phyloP scores from a whole-genome alignment of 2,329 filamentous ascomycete genomes.

The Zasmidium cellare region DNA sequence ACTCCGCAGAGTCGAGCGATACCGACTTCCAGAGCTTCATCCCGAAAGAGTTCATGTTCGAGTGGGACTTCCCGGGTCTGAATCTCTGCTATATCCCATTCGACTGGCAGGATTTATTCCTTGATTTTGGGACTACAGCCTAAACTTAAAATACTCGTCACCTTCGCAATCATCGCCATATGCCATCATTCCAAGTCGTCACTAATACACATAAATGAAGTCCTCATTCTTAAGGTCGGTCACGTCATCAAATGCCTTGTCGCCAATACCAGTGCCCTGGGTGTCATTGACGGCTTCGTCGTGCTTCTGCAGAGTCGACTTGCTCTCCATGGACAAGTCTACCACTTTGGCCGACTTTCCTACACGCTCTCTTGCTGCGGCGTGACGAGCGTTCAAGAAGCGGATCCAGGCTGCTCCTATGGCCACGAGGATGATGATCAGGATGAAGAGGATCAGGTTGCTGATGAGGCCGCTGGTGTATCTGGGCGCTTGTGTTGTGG shows the following conservation, averaged over 20 bases:
- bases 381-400: conserved; percentile 57
- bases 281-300: conserved; percentile 31
- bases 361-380: conserved; percentile 53
- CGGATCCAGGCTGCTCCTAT: conserved; percentile 50
- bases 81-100: conserved; percentile 53
- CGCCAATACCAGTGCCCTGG: conserved; percentile 36
- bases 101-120: conserved; percentile 51
- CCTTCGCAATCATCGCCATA: too few relatives aligned
- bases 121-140: conserved; percentile 37
- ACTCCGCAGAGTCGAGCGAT: conserved; percentile 26
- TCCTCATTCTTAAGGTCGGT: conserved; percentile 65
- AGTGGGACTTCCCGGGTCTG: conserved; percentile 59
- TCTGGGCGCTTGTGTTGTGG: conserved; percentile 58
- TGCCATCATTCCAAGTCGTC: not conserved
- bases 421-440: conserved; percentile 56
- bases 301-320: conserved; percentile 43
- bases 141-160: not conserved
- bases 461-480: conserved; percentile 60
- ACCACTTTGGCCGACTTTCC: conserved; percentile 61
- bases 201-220: conserved; percentile 60
- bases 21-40: conserved; percentile 55
- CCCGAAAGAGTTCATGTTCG: conserved; percentile 57
- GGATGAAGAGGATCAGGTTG: conserved; percentile 62
- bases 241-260: conserved; percentile 58
- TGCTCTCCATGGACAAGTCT: conserved; percentile 60